Evolutionary conservation across 805 yeast species (phyloP).

Genomic region (Starmerella tilneyi): DNA sequence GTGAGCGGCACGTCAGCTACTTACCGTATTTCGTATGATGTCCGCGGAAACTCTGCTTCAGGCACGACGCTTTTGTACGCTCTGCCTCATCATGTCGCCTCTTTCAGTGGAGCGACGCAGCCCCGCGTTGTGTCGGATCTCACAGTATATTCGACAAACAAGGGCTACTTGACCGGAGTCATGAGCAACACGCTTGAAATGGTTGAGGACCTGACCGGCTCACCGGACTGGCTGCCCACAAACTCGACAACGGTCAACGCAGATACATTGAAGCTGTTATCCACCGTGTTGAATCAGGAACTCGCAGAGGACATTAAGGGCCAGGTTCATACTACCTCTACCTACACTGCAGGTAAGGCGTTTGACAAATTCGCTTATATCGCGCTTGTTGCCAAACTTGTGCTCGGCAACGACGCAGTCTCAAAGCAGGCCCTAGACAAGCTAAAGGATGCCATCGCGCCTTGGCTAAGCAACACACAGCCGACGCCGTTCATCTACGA

Average conservation of each 20-base stretch:
- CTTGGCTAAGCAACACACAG: slow-evolving; percentile 63
- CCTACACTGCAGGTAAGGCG: slow-evolving; percentile 83
- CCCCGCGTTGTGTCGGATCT: slow-evolving; percentile 26
- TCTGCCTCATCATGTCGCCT: slow-evolving; percentile 52
- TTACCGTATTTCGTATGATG: slow-evolving; percentile 42
- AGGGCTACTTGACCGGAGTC: slow-evolving; percentile 35
- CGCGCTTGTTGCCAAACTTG: slow-evolving; percentile 56
- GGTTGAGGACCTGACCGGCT: slow-evolving; percentile 35
- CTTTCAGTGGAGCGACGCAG: slow-evolving; percentile 34
- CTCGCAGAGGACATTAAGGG: slow-evolving; percentile 44
- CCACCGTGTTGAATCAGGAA: slow-evolving; percentile 44
- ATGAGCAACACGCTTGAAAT: slow-evolving; percentile 29
- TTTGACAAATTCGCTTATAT: slow-evolving; percentile 86
- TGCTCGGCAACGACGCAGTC: slow-evolving; percentile 47
- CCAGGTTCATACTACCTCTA: slow-evolving; percentile 63
- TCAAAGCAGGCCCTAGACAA: slow-evolving; percentile 45
- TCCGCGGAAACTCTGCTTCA: slow-evolving; percentile 41
- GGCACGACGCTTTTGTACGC: slow-evolving; percentile 44
- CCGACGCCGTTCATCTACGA: slow-evolving; percentile 68
- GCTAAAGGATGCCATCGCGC: slow-evolving; percentile 56
- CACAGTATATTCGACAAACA: slow-evolving; percentile 41
- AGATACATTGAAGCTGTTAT: slow-evolving; percentile 36
- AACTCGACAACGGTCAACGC: slow-evolving; percentile 33
- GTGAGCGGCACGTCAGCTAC: slow-evolving; percentile 37
- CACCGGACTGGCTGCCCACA: slow-evolving; percentile 52